phyloP scores from a whole-genome alignment of 306 rosid genomes.

The Glycine soja region DNA sequence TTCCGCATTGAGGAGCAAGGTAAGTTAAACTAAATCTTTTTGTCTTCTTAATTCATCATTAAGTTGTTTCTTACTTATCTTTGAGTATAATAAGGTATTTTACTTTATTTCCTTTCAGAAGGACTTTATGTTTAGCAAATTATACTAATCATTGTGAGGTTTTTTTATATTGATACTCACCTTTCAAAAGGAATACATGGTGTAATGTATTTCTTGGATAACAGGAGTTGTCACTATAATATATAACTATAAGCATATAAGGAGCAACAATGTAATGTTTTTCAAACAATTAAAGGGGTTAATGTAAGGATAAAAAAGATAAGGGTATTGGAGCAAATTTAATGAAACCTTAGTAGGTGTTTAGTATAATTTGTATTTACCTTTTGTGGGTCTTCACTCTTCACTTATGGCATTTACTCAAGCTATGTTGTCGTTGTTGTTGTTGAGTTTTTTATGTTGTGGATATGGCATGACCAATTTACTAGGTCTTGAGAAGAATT shows the following conservation, averaged over 20 bases:
- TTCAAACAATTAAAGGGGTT: not conserved
- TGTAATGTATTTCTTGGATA: not conserved
- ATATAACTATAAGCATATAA: not conserved
- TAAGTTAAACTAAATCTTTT: constrained; percentile 30
- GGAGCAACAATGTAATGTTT: not conserved
- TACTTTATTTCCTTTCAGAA: not conserved
- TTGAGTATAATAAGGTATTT: constrained; percentile 6
- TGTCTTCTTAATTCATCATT: constrained; percentile 18
- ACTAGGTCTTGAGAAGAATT: too few relatives aligned
- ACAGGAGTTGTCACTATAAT: not conserved
- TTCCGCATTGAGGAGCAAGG: constrained; percentile 84
- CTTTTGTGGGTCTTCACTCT: too few relatives aligned
- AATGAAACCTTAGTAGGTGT: not conserved
- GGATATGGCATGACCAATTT: too few relatives aligned
- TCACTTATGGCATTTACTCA: too few relatives aligned
- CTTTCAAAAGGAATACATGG: not conserved
- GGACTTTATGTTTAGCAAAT: not conserved
- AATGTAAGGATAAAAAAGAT: not conserved
- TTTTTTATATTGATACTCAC: too few relatives aligned
- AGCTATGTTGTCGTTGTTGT: too few relatives aligned
- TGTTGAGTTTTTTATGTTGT: too few relatives aligned
- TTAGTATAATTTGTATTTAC: not conserved
- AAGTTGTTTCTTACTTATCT: constrained; percentile 14
- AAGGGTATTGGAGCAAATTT: not conserved
- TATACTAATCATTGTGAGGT: too few relatives aligned